phyloP scores from a whole-genome alignment of 2,329 filamentous ascomycete genomes.

The Cladosporium colombiae region DNA sequence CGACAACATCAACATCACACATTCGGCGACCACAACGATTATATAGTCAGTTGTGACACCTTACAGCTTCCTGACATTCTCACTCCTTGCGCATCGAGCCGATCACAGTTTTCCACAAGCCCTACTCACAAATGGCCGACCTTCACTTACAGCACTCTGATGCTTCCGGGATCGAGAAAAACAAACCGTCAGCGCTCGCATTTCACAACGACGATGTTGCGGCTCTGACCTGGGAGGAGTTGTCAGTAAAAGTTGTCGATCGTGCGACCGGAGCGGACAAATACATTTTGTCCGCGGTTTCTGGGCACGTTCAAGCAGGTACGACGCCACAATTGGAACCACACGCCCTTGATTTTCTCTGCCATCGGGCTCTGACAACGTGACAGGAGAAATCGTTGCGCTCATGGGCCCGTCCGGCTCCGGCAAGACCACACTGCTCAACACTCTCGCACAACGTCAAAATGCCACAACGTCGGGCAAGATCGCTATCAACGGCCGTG shows the following conservation, averaged over 20 bases:
- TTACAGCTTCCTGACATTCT: background rate
- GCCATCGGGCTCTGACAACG: constrained; percentile 55
- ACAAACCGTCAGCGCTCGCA: background rate
- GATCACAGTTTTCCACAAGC: background rate
- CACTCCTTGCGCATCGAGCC: background rate
- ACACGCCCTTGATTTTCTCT: constrained; percentile 50
- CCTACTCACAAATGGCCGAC: background rate
- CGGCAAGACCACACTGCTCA: constrained; percentile 81
- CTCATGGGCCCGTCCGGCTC: constrained; percentile 71
- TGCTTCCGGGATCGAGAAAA: background rate
- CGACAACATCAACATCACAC: background rate
- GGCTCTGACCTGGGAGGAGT: constrained; percentile 62
- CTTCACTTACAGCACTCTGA: background rate
- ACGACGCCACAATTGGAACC: constrained; percentile 47
- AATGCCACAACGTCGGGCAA: constrained; percentile 51
- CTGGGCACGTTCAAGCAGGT: constrained; percentile 55
- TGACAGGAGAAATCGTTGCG: constrained; percentile 56
- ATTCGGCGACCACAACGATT: background rate
- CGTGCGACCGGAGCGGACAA: constrained; percentile 60
- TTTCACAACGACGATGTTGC: constrained; percentile 61
- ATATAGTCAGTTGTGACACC: background rate
- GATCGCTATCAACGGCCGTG: constrained; percentile 62
- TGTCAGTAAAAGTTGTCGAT: constrained; percentile 71
- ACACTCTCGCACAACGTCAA: constrained; percentile 67
- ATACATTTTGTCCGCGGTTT: constrained; percentile 59